Evolutionary conservation across 805 yeast species (phyloP).

Genomic region (Wickerhamomyces chambardii): DNA sequence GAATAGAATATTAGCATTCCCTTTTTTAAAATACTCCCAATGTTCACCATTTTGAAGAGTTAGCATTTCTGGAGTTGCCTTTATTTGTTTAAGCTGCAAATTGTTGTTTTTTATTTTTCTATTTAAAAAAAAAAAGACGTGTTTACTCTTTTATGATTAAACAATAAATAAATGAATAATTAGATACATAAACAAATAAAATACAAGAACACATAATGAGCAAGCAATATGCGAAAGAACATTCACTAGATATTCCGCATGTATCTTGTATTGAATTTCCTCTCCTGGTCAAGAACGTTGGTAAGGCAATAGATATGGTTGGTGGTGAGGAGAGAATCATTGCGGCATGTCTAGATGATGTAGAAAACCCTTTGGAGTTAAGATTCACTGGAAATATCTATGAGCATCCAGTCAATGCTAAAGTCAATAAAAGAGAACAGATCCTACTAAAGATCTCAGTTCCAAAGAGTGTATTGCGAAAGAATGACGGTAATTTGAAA

Average conservation of each 20-base stretch:
- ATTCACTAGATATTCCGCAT: constrained; percentile 65
- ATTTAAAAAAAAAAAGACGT: no score
- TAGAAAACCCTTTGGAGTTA: constrained; percentile 27
- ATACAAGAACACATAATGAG: constrained; percentile 5
- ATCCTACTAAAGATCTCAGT: constrained; percentile 48
- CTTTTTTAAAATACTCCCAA: constrained; percentile 39
- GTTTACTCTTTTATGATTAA: no score
- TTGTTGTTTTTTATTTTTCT: no score
- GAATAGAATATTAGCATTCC: constrained; percentile 40
- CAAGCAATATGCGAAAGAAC: constrained; percentile 36
- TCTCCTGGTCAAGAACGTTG: constrained; percentile 50
- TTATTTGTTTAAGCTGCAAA: no score
- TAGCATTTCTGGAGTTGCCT: no score
- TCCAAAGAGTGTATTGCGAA: constrained; percentile 43
- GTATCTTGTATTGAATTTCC: constrained; percentile 77
- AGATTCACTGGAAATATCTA: constrained; percentile 26
- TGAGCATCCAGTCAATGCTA: constrained; percentile 59
- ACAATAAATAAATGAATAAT: not conserved
- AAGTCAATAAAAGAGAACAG: constrained; percentile 43
- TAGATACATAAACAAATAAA: no score
- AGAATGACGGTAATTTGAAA: constrained; percentile 31
- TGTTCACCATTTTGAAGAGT: constrained; percentile 2
- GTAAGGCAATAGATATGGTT: constrained; percentile 56
- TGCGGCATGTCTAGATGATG: constrained; percentile 21
- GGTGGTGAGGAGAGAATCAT: constrained; percentile 44